Conservation (phyloP, 2,329 filamentous ascomycete species). For the Stagonosporopsis rhizophila region DNA sequence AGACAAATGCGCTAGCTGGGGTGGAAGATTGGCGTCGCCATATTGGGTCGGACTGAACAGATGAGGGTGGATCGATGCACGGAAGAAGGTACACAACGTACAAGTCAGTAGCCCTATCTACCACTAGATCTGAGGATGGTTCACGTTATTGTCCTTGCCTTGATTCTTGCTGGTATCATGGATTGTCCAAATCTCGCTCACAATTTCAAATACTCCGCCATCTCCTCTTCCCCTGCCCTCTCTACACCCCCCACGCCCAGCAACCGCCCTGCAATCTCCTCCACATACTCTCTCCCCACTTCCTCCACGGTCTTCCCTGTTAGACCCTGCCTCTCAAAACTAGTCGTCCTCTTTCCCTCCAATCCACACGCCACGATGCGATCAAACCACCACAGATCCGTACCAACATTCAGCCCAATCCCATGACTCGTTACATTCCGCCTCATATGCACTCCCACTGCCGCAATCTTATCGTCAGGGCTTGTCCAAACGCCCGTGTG, state of each 20-base stretch:
- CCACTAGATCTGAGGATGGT: too few relatives aligned
- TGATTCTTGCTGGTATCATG: too few relatives aligned
- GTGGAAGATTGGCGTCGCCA: background rate
- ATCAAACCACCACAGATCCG: conserved; percentile 68
- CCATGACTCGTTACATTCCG: conserved; percentile 85
- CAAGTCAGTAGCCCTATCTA: too few relatives aligned
- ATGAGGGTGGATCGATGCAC: background rate
- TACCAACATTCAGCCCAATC: conserved; percentile 77
- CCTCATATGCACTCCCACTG: conserved; percentile 88
- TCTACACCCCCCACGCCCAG: conserved; percentile 31
- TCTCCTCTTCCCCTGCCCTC: conserved; percentile 23
- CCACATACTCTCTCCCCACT: conserved; percentile 53
- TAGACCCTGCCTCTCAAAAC: conserved; percentile 65
- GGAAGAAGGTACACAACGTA: background rate
- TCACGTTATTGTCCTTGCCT: too few relatives aligned
- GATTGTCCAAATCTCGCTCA: background rate
- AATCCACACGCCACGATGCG: conserved; percentile 92
- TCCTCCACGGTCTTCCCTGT: conserved; percentile 44
- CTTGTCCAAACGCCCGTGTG: conserved; percentile 83
- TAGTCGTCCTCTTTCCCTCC: conserved; percentile 80
- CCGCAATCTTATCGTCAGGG: conserved; percentile 75
- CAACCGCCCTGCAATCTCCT: conserved; percentile 44
- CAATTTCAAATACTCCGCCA: conserved; percentile 18
- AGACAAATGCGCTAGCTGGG: background rate
- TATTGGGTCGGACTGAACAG: background rate